Conservation (phyloP, 2,329 filamentous ascomycete species). For the Dendrostoma leiphaemia region DNA sequence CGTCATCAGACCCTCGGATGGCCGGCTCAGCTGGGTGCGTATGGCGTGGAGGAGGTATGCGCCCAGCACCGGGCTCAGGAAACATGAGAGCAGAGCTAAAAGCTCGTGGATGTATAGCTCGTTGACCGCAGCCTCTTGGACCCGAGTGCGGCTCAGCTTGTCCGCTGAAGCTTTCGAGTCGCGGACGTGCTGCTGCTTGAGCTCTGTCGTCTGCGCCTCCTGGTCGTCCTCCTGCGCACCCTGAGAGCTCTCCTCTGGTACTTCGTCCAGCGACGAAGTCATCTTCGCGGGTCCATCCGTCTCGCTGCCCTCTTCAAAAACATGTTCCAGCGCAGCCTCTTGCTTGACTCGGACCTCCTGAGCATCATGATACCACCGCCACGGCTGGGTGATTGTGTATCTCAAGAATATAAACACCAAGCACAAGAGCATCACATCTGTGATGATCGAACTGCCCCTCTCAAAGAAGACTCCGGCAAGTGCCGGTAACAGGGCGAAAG, state of each 20-base stretch:
- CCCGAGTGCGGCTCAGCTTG: slow-evolving; percentile 20
- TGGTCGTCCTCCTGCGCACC: slow-evolving; percentile 19
- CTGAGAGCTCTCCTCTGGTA: slow-evolving; percentile 29
- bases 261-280: slow-evolving; percentile 36
- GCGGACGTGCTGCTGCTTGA: slow-evolving; percentile 24
- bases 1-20: slow-evolving; percentile 83
- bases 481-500: slow-evolving; percentile 80
- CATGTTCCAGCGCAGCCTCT: slow-evolving; percentile 38
- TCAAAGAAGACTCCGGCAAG: slow-evolving; percentile 82
- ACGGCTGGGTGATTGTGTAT: slow-evolving; percentile 88
- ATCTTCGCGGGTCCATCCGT: slow-evolving; percentile 22
- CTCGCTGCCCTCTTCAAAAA: slow-evolving; percentile 39
- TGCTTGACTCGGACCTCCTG: slow-evolving; percentile 59
- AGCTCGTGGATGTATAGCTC: slow-evolving; percentile 76
- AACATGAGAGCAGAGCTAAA: slow-evolving; percentile 73
- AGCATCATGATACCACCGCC: slow-evolving; percentile 76
- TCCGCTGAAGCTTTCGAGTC: background rate
- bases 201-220: slow-evolving; percentile 7
- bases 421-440: slow-evolving; percentile 77
- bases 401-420: slow-evolving; percentile 85
- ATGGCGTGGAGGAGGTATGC: slow-evolving; percentile 82
- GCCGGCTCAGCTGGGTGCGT: slow-evolving; percentile 74
- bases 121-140: slow-evolving; percentile 40
- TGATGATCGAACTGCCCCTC: slow-evolving; percentile 79
- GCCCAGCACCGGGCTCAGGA: slow-evolving; percentile 73